Conservation (phyloP, 768 basidiomycete species). For the Termitomyces sp. region DNA sequence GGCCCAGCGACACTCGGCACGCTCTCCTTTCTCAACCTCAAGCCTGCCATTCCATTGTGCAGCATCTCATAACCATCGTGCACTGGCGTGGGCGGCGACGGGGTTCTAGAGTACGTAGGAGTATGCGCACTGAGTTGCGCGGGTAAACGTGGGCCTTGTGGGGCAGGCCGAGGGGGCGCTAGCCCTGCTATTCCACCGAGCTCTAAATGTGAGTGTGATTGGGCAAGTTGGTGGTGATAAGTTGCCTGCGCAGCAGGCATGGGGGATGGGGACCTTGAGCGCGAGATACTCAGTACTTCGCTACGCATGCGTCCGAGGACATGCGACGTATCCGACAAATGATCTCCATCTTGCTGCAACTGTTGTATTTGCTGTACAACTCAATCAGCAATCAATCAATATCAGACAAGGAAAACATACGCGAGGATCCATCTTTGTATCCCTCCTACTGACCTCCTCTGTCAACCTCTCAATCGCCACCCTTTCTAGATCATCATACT, state of each 20-base stretch:
- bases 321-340: conserved; percentile 23
- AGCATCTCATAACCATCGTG: conserved; percentile 12
- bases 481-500: conserved; percentile 75
- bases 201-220: conserved; percentile 19
- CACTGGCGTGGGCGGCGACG: conserved; percentile 57
- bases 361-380: conserved; percentile 27
- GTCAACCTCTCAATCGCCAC: conserved; percentile 60
- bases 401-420: conserved; percentile 36
- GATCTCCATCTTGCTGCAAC: conserved; percentile 30
- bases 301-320: conserved; percentile 17
- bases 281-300: conserved; percentile 40
- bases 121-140: conserved; percentile 29
- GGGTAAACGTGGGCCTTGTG: conserved; percentile 69
- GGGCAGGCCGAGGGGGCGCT: conserved; percentile 62
- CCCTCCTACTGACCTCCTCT: conserved; percentile 66
- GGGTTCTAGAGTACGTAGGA: conserved; percentile 49
- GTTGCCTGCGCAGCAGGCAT: conserved; percentile 16
- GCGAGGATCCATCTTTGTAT: conserved; percentile 58
- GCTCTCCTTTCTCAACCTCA: conserved; percentile 13
- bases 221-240: conserved; percentile 23
- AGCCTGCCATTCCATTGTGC: conserved; percentile 14
- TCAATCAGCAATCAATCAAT: not conserved
- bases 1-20: not conserved
- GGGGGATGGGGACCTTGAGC: conserved; percentile 31
- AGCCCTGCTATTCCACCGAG: conserved; percentile 24